Base-by-base conservation (phyloP, 805 yeast species). In the Nakazawaea pomicola region DNA sequence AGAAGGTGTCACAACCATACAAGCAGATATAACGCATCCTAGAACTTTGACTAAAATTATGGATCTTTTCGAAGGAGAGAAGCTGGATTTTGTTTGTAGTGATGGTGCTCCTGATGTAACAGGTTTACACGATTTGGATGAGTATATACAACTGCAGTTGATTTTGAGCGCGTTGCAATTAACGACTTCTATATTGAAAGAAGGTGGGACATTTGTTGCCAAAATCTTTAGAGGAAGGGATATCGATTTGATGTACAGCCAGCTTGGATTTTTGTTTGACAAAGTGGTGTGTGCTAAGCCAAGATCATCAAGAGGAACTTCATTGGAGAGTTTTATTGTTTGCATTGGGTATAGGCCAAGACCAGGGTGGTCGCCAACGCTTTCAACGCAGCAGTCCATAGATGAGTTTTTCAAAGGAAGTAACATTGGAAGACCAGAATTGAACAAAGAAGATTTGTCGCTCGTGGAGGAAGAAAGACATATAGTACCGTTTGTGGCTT, bases 51-150 rank as follows among this genome's bases (percentile, higher is more conserved):
- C 73, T 28, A 74, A 70, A 53, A 93, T 93, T 33, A 62, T 86
- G 50, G 83, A 80, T 25, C 72, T 83, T 30, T 93, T 93, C 65
- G 95, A 86, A 17, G 96, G 96, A 29, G 86, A 86, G 50, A 80
- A 84, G 42, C 98, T 98, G 0, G 99, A 93, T 60, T 83, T 91
- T 57, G 96, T 93, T 1, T 88, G 96, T 54, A 83, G 95, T 53
- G 98, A 93, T 60, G 99, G 99, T 43, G 99, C 99, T 0, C 99
- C 99, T 2, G 99, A 93, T 63, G 99, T 93, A 17, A 93, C 99
- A 0, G 99, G 99, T 1, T 63, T 93, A 38, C 99, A 93, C 58
- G 99, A 93, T 61, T 67, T 93, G 45, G 99, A 93, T 60, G 99
- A 93, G 61, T 93, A 91, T 57, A 85, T 93, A 44, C 99, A 93